A percentile compares a stretch with the other conserved stretches of the same genome.
Evolutionary conservation across 1,284 basidiomycete species (phyloP).

Genomic region (Retiboletus fuscus): DNA sequence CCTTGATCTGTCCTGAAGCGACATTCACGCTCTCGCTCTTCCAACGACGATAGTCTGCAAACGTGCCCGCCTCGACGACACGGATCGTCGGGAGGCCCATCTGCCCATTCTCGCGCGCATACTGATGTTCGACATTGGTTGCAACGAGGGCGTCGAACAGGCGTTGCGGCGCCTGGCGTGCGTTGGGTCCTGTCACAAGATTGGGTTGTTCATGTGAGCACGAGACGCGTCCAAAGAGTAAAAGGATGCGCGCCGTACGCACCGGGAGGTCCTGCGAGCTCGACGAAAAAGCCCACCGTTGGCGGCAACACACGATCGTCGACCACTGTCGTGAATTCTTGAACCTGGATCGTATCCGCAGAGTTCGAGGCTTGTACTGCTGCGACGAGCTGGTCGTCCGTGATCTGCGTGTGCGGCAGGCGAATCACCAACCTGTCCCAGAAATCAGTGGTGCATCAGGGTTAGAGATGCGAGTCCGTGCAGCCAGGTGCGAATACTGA

Average conservation of each 20-base stretch:
- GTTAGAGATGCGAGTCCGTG: no score
- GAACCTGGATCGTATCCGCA: constrained; percentile 19
- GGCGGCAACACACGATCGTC: constrained; percentile 27
- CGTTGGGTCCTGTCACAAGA: constrained; percentile 18
- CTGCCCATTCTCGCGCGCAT: constrained; percentile 12
- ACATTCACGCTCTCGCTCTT: constrained; percentile 15
- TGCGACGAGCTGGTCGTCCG: constrained; percentile 27
- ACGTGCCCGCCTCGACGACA: constrained; percentile 34
- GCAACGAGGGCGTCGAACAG: constrained; percentile 30
- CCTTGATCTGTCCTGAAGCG: constrained; percentile 32
- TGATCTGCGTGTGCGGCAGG: constrained; percentile 16
- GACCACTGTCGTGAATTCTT: constrained; percentile 33
- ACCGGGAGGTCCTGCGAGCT: constrained; percentile 29
- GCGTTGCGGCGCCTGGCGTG: constrained; percentile 12
- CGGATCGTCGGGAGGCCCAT: constrained; percentile 33
- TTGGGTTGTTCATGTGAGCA: neutral
- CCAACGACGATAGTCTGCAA: constrained; percentile 36
- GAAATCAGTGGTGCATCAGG: neutral
- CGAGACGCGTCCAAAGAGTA: no score
- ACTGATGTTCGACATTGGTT: constrained; percentile 5
- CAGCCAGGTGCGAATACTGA: no score
- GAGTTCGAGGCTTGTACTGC: constrained; percentile 13
- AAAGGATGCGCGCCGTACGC: neutral
- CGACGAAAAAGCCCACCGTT: constrained; percentile 38
- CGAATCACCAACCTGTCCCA: constrained; percentile 29